Evolutionary conservation across 306 rosid species (phyloP).

Genomic region (Prinsepia uniflora): DNA sequence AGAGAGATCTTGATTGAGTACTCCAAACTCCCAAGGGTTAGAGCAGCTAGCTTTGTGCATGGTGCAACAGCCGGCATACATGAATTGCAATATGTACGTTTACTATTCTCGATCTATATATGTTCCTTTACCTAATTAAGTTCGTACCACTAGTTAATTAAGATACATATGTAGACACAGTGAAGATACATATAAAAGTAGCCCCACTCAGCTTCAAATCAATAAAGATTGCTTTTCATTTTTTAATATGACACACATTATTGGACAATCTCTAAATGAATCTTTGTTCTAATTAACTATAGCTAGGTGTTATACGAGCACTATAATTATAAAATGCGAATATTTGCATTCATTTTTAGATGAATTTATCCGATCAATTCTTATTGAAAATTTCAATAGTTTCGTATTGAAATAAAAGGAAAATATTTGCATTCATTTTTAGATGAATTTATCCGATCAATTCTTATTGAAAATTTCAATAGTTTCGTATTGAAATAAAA

Average conservation of each 20-base stretch:
- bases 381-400: no score
- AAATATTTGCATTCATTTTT: no score
- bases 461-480: no score
- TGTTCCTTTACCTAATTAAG: not conserved
- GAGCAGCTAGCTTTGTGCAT: not conserved
- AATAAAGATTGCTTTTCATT: slow-evolving; percentile 5
- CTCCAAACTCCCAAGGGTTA: not conserved
- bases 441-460: no score
- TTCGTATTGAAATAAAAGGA: no score
- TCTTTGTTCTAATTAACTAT: not conserved
- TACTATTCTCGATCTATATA: not conserved
- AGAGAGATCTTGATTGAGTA: not conserved
- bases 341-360: no score
- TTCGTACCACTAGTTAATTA: not conserved
- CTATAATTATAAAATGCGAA: no score
- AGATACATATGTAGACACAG: not conserved
- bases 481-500: no score
- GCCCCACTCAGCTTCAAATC: slow-evolving; percentile 15
- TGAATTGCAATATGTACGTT: slow-evolving; percentile 4
- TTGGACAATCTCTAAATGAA: not conserved
- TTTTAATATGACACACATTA: not conserved
- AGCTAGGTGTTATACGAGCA: not conserved
- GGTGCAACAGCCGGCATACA: slow-evolving; percentile 2
- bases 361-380: no score
- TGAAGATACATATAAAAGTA: not conserved